phyloP scores from a whole-genome alignment of 1,284 basidiomycete species.

The Athelia sp. region DNA sequence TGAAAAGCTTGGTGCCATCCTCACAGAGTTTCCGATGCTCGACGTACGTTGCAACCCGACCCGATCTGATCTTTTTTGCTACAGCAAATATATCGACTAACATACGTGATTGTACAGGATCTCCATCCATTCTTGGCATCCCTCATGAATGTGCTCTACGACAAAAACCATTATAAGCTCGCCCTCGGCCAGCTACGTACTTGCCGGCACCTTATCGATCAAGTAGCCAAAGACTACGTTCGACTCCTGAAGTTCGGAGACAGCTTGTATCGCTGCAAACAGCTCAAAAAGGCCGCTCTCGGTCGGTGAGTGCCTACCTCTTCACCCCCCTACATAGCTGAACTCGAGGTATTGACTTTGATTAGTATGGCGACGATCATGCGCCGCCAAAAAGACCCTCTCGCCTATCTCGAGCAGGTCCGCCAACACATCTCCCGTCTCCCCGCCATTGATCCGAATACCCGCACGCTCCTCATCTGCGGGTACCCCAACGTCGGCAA shows the following conservation, averaged over 20 bases:
- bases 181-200: slow-evolving; percentile 94
- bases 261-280: slow-evolving; percentile 93
- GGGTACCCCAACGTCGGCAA: slow-evolving; percentile 98
- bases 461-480: slow-evolving; percentile 92
- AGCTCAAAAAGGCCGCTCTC: slow-evolving; percentile 91
- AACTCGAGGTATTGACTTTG: slow-evolving; percentile 5
- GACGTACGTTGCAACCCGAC: slow-evolving; percentile 56
- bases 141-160: slow-evolving; percentile 93
- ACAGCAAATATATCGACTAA: slow-evolving; percentile 1
- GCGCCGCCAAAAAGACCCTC: slow-evolving; percentile 93
- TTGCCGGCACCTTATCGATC: slow-evolving; percentile 89
- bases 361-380: slow-evolving; percentile 93
- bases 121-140: slow-evolving; percentile 93
- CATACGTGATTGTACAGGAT: slow-evolving; percentile 49
- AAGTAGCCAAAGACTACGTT: slow-evolving; percentile 93
- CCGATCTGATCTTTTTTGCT: slow-evolving; percentile 1
- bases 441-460: slow-evolving; percentile 93
- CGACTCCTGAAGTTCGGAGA: slow-evolving; percentile 95
- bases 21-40: slow-evolving; percentile 95
- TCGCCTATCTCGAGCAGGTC: slow-evolving; percentile 96
- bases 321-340: not conserved
- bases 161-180: slow-evolving; percentile 99
- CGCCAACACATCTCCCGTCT: slow-evolving; percentile 96
- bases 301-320: slow-evolving; percentile 62
- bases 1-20: slow-evolving; percentile 92